phyloP scores from a whole-genome alignment of 192 early-diverging fungal species.

The Coemansia furcata region DNA sequence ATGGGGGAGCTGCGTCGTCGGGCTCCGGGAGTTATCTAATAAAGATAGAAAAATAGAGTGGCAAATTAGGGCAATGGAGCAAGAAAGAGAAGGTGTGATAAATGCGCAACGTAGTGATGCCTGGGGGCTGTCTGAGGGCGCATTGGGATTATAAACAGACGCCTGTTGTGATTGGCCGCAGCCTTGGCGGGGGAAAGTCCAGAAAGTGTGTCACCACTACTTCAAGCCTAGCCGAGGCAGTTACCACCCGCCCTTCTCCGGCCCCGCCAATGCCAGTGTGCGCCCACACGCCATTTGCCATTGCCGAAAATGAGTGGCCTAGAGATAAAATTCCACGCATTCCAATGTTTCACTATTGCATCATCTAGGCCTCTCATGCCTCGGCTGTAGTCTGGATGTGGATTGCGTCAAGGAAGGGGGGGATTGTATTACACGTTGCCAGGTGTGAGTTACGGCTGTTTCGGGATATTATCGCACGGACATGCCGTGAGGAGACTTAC shows the following conservation, averaged over 20 bases:
- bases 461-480: constrained; percentile 2
- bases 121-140: background rate
- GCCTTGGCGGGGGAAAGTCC: background rate
- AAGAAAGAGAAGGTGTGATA: background rate
- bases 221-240: background rate
- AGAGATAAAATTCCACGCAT: background rate
- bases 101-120: background rate
- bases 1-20: background rate
- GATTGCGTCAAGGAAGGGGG: background rate
- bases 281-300: background rate
- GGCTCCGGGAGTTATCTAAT: background rate
- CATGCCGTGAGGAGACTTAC: background rate
- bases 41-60: background rate
- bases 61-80: background rate
- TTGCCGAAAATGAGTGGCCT: background rate
- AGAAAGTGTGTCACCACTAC: background rate
- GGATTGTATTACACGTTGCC: background rate
- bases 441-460: constrained; percentile 1
- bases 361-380: background rate
- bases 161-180: background rate
- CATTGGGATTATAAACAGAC: background rate
- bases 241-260: background rate
- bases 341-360: constrained; percentile 5
- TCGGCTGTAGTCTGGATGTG: background rate
- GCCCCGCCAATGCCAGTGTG: constrained; percentile 1